Conservation (phyloP, 352 stramenopile genomes). For the Pythium pyrilobum region DNA sequence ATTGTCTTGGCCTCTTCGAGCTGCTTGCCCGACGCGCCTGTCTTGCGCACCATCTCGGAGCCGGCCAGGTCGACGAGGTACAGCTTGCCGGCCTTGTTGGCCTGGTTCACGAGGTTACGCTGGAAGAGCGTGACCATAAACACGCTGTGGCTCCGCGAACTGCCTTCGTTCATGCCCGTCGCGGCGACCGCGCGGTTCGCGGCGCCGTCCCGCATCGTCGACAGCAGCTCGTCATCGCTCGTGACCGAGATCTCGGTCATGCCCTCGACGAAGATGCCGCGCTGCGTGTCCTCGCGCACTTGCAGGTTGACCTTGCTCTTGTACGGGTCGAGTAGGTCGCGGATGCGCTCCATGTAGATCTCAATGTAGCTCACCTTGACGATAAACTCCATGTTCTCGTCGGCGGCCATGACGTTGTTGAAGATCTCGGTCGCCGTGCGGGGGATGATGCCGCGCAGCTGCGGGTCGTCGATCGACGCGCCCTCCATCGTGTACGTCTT, state of each 20-base stretch:
- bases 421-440: constrained; percentile 87
- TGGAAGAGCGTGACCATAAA: constrained; percentile 91
- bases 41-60: constrained; percentile 94
- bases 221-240: constrained; percentile 83
- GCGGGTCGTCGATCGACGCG: constrained; percentile 80
- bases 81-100: constrained; percentile 87
- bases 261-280: constrained; percentile 91
- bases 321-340: constrained; percentile 89
- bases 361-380: constrained; percentile 94
- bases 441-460: constrained; percentile 85
- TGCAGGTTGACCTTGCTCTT: constrained; percentile 90
- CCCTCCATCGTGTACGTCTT: constrained; percentile 90
- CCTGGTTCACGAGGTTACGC: constrained; percentile 82
- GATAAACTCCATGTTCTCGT: constrained; percentile 92
- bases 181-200: constrained; percentile 83
- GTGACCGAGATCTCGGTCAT: constrained; percentile 93
- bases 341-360: constrained; percentile 96
- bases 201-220: constrained; percentile 76
- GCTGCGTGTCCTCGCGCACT: constrained; percentile 83
- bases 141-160: constrained; percentile 87
- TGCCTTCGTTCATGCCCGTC: constrained; percentile 94
- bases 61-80: constrained; percentile 93
- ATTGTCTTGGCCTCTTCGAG: constrained; percentile 96
- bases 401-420: constrained; percentile 77
- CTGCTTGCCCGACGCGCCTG: constrained; percentile 80